A percentile compares a stretch with the other conserved stretches of the same genome.
Evolutionary conservation across 2,329 filamentous ascomycete genomes (phyloP).

Genomic region (Fusarium torreyae): DNA sequence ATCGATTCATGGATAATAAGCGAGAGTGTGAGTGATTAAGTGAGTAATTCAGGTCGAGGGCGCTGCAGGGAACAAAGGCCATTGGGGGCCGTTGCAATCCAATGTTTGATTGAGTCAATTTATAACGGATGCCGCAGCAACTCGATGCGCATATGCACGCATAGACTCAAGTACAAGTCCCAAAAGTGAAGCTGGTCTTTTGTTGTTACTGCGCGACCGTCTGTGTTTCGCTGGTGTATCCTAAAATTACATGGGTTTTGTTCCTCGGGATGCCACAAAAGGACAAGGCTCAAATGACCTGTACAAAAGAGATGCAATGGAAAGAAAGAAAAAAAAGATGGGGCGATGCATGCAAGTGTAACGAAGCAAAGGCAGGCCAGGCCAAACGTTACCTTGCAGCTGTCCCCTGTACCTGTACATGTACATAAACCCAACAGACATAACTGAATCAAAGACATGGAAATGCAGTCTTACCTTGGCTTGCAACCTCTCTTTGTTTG

Average conservation of each 20-base stretch:
- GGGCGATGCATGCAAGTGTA: slow-evolving; percentile 37
- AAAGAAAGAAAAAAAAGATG: slow-evolving; percentile 14
- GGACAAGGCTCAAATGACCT: slow-evolving; percentile 12
- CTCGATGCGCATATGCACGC: slow-evolving; percentile 4
- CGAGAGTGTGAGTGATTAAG: not conserved
- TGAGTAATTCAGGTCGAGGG: not conserved
- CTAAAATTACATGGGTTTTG: slow-evolving; percentile 19
- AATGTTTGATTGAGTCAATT: not conserved
- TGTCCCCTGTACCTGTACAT: slow-evolving; percentile 18
- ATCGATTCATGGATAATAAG: slow-evolving; percentile 4
- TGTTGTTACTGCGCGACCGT: slow-evolving; percentile 23
- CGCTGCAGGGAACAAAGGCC: not conserved
- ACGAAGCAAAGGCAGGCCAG: slow-evolving; percentile 26
- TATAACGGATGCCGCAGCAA: slow-evolving; percentile 3
- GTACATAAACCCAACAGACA: slow-evolving; percentile 9
- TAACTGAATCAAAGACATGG: slow-evolving; percentile 16
- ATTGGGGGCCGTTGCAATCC: not conserved
- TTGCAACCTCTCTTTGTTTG: slow-evolving; percentile 5
- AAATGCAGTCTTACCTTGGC: slow-evolving; percentile 3
- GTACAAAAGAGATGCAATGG: slow-evolving; percentile 1
- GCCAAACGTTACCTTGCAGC: slow-evolving; percentile 42
- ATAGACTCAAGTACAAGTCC: slow-evolving; percentile 13
- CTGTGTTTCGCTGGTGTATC: slow-evolving; percentile 31
- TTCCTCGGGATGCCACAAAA: slow-evolving; percentile 41
- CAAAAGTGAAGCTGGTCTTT: slow-evolving; percentile 20